These are phyloP conservation scores for Fraxinus americana DNA, from an alignment of 257 asterid species.

Conservation along the genomic window DNA sequence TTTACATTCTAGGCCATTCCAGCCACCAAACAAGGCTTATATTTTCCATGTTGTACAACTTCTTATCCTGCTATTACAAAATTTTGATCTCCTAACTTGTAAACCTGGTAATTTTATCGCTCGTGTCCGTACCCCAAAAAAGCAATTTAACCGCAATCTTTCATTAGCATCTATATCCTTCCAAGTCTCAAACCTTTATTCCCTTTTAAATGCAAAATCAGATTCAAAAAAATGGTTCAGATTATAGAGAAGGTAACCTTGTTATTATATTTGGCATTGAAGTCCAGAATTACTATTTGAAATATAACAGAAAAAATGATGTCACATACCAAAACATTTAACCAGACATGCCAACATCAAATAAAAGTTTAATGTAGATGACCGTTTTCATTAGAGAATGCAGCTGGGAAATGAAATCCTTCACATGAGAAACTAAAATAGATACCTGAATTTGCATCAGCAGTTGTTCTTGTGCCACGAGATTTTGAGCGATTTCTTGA, in stretches of 20 bases:
- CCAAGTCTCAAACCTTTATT: neutral
- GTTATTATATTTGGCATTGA: neutral
- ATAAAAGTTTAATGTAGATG: neutral
- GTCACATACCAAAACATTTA: neutral
- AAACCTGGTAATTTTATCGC: neutral
- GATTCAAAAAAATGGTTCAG: neutral
- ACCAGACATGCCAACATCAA: neutral
- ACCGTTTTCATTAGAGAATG: neutral
- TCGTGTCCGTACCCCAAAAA: neutral
- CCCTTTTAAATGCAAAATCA: neutral
- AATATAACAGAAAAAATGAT: neutral
- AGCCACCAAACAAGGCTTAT: neutral
- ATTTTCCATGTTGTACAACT: neutral
- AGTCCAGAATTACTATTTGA: neutral
- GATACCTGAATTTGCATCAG: conserved; percentile 86
- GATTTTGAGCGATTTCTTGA: conserved; percentile 77
- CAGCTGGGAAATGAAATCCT: neutral
- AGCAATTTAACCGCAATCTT: neutral
- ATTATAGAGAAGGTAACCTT: neutral
- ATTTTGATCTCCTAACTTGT: neutral
- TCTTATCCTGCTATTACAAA: neutral
- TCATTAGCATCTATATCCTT: neutral
- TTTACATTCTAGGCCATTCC: neutral
- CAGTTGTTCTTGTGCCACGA: conserved; percentile 80
- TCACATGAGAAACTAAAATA: conserved; percentile 8